Evolutionary conservation across 2,329 filamentous ascomycete genomes (phyloP), one percentile per base, ranked within the genome.

Genomic region (Trichoderma simmonsii): DNA sequence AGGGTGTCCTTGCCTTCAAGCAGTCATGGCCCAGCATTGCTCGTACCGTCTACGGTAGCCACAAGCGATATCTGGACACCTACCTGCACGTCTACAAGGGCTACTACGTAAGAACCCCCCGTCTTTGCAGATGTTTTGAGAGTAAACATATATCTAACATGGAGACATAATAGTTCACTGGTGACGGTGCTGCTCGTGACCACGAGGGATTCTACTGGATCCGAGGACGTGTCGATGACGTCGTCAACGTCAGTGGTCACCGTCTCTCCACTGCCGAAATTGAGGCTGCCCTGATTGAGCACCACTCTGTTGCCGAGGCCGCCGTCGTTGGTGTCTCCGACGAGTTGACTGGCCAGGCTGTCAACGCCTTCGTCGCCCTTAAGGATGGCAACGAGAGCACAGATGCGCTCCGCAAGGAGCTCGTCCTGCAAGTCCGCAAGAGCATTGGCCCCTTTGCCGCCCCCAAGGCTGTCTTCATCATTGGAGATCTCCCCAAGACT

Each of bases 151-250:
- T 30, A 59, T 72, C 74, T 66, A 75, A 43, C 67, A 15, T 21
- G 56, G 11, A 48, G 56, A 39, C 69, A 11, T 12, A 30, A 51
- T 76, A 93, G 91, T 97, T 96, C 85, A 96, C 93, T 18, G 93
- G 93, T 72, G 96, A 99, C 80, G 96, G 96, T 80, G 96, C 96
- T 71, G 96, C 93, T 73, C 93, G 96, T 80, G 96, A 99, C 81
- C 93, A 97, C 83, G 96, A 99, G 79, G 96, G 96, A 71, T 99
- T 98, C 87, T 99, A 98, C 90, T 99, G 96, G 96, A 99, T 99
- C 81, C 93, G 96, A 74, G 96, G 96, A 75, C 94, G 96, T 82
- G 96, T 99, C 68, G 96, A 99, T 80, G 96, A 99, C 79, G 96
- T 99, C 57, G 95, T 99, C 82, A 99, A 99, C 83, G 96, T 99